Percentiles rank a stretch among this genome's conserved stretches.
Conservation (phyloP, 139 green algal genomes). For the Haematococcus sp. region DNA sequence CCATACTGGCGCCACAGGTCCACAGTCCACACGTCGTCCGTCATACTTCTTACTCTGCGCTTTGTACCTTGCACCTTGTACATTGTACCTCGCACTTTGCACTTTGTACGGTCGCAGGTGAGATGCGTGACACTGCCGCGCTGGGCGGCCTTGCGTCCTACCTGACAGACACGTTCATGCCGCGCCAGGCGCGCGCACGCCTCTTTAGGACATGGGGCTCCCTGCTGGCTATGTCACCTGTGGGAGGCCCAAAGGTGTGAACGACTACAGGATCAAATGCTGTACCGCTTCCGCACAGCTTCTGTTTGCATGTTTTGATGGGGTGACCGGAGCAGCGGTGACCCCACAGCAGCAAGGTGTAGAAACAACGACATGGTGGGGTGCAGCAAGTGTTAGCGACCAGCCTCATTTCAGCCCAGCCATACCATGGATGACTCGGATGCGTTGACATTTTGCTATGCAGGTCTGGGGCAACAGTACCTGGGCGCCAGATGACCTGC, state of each 20-base stretch:
- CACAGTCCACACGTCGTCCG: no score
- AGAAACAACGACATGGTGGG: background rate
- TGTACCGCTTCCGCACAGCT: no score
- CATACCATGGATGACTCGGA: no score
- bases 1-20: no score
- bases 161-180: constrained; percentile 27
- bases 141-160: constrained; percentile 41
- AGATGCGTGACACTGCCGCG: constrained; percentile 67
- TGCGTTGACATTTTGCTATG: background rate
- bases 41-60: no score
- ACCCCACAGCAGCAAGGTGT: no score
- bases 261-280: background rate
- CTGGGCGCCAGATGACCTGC: constrained; percentile 64
- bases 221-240: constrained; percentile 72
- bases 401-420: no score
- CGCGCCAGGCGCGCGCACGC: constrained; percentile 5
- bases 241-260: constrained; percentile 58
- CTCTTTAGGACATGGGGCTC: constrained; percentile 74
- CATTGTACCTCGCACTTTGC: no score
- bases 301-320: no score
- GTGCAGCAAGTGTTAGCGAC: background rate
- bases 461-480: constrained; percentile 67
- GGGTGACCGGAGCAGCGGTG: no score
- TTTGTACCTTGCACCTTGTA: no score
- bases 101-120: constrained; percentile 31